Percentiles rank a stretch among this genome's conserved stretches.
These are phyloP conservation scores for Sarcodon aspratus DNA, from an alignment of 768 basidiomycete genomes.

Conservation along the genomic window DNA sequence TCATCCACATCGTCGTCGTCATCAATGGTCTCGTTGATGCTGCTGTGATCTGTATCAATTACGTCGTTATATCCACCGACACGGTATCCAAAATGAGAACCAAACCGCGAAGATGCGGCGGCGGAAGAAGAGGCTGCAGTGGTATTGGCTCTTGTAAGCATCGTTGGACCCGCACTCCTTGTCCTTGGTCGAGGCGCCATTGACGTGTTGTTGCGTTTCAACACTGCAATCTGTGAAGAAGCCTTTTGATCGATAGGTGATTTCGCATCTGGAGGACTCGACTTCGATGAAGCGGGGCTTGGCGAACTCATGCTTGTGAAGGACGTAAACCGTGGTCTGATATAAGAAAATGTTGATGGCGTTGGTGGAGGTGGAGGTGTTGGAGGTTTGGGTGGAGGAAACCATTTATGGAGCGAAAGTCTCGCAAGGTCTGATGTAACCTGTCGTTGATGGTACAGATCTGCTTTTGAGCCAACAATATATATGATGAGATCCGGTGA, in stretches of 20 bases:
- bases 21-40: conserved; percentile 38
- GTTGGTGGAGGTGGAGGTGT: conserved; percentile 52
- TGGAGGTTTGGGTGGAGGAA: conserved; percentile 66
- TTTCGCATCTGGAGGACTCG: conserved; percentile 39
- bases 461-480: conserved; percentile 90
- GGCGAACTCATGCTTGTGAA: conserved; percentile 58
- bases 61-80: conserved; percentile 44
- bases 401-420: conserved; percentile 80
- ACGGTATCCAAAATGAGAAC: conserved; percentile 41
- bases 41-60: conserved; percentile 50
- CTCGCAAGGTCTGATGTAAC: conserved; percentile 77
- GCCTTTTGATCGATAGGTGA: conserved; percentile 50
- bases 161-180: conserved; percentile 28
- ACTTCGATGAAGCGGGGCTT: conserved; percentile 31
- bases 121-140: conserved; percentile 4
- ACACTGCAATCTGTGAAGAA: conserved; percentile 35
- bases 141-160: conserved; percentile 13
- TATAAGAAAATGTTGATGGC: conserved; percentile 59
- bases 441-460: conserved; percentile 59
- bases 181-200: conserved; percentile 26
- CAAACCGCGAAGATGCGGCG: conserved; percentile 37
- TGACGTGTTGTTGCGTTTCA: conserved; percentile 20
- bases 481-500: conserved; percentile 84
- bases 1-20: conserved; percentile 35
- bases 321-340: conserved; percentile 69